These are phyloP conservation scores for Nakazawaea pomicola DNA, from an alignment of 805 yeast species.

Conservation along the genomic window DNA sequence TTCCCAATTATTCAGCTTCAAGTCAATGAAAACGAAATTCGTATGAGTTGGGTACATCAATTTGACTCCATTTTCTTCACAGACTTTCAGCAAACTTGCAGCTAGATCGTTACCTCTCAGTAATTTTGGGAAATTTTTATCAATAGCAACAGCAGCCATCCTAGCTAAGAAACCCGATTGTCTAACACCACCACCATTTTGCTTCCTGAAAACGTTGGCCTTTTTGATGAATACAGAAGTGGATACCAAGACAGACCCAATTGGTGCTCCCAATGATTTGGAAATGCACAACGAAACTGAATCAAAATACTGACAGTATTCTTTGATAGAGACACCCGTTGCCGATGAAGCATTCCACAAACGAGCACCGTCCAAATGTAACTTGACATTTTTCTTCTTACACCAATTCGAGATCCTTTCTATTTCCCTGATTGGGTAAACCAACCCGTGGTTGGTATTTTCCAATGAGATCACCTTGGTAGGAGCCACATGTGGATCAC, in stretches of 20 bases:
- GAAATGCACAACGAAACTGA: slow-evolving; percentile 85
- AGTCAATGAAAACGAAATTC: slow-evolving; percentile 75
- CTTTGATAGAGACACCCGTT: slow-evolving; percentile 59
- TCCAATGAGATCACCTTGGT: slow-evolving; percentile 81
- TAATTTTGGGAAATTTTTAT: slow-evolving; percentile 61
- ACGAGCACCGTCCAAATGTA: slow-evolving; percentile 93
- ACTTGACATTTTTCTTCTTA: slow-evolving; percentile 43
- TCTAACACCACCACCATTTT: slow-evolving; percentile 90
- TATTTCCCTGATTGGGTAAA: slow-evolving; percentile 78
- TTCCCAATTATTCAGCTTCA: slow-evolving; percentile 46
- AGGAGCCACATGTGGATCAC: slow-evolving; percentile 85
- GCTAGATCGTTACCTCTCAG: slow-evolving; percentile 44
- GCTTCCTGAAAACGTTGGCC: slow-evolving; percentile 84
- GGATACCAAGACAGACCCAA: slow-evolving; percentile 85
- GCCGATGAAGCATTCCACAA: slow-evolving; percentile 82
- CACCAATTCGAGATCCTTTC: slow-evolving; percentile 68
- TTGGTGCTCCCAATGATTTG: slow-evolving; percentile 89
- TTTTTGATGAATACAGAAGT: slow-evolving; percentile 48
- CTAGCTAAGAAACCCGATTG: slow-evolving; percentile 78
- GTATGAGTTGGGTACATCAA: slow-evolving; percentile 74
- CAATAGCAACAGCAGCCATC: slow-evolving; percentile 75
- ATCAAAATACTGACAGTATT: slow-evolving; percentile 75
- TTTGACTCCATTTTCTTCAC: slow-evolving; percentile 45
- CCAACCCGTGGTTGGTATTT: slow-evolving; percentile 80
- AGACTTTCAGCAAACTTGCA: slow-evolving; percentile 43